These are phyloP conservation scores for Iberis amara DNA, from an alignment of 441 rosid species.

Conservation along the genomic window DNA sequence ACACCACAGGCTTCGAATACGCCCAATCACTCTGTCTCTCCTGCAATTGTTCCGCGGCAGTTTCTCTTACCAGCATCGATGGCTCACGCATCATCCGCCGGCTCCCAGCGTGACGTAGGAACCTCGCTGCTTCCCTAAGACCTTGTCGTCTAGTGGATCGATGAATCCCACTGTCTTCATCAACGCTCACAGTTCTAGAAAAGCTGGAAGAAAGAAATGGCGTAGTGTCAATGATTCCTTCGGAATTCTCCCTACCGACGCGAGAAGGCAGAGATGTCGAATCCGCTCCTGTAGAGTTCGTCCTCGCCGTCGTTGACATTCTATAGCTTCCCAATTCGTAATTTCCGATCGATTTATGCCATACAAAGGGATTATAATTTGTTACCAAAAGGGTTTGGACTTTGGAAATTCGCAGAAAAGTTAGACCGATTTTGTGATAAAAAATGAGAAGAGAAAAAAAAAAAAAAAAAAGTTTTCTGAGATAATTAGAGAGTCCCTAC, in stretches of 20 bases:
- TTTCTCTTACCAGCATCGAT: slow-evolving; percentile 83
- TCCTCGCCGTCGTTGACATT: slow-evolving; percentile 19
- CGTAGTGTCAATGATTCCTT: slow-evolving; percentile 59
- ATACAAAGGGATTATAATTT: slow-evolving; percentile 14
- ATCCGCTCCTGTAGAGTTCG: slow-evolving; percentile 45
- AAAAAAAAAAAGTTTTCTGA: too few species aligned
- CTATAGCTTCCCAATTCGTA: neutral
- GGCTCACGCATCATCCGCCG: slow-evolving; percentile 93
- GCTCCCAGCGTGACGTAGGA: slow-evolving; percentile 85
- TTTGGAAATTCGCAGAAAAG: too few species aligned
- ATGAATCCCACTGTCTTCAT: slow-evolving; percentile 25
- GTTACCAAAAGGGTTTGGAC: slow-evolving; percentile 3
- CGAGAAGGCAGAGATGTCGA: slow-evolving; percentile 49
- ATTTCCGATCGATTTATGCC: slow-evolving; percentile 7
- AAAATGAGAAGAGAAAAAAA: too few species aligned
- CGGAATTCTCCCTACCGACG: slow-evolving; percentile 54
- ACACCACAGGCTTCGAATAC: slow-evolving; percentile 91
- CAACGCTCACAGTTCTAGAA: slow-evolving; percentile 25
- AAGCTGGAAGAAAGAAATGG: slow-evolving; percentile 47
- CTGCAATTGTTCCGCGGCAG: slow-evolving; percentile 95
- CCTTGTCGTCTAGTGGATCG: slow-evolving; percentile 56
- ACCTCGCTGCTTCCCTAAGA: slow-evolving; percentile 79
- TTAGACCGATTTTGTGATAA: too few species aligned
- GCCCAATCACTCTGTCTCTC: slow-evolving; percentile 99
- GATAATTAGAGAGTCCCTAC: too few species aligned